Conservation (phyloP, 108 stramenopile genomes). For the Mediolabrus comicus region DNA sequence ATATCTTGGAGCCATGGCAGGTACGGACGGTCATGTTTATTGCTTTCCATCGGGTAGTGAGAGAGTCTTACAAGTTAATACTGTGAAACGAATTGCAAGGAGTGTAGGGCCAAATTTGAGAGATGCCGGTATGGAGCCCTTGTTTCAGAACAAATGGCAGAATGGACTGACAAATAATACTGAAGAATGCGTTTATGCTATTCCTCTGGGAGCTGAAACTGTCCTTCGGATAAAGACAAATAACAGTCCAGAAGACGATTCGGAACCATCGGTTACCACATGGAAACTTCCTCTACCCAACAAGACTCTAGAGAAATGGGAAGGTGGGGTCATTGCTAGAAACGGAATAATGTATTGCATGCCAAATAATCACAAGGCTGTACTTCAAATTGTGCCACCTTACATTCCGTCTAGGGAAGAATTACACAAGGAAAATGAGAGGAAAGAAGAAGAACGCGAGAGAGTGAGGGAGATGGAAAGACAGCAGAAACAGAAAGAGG, state of each 20-base stretch:
- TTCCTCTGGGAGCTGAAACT: slow-evolving; percentile 69
- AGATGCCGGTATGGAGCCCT: slow-evolving; percentile 56
- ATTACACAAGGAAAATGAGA: slow-evolving; percentile 24
- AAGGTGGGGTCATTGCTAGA: slow-evolving; percentile 72
- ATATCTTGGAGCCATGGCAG: slow-evolving; percentile 79
- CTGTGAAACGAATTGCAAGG: slow-evolving; percentile 29
- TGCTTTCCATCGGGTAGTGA: slow-evolving; percentile 79
- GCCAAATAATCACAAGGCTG: slow-evolving; percentile 76
- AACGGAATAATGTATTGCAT: slow-evolving; percentile 77
- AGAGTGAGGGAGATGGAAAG: slow-evolving; percentile 7
- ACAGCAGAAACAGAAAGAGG: slow-evolving; percentile 8
- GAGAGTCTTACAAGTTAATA: slow-evolving; percentile 73
- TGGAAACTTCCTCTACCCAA: slow-evolving; percentile 62
- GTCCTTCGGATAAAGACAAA: slow-evolving; percentile 62
- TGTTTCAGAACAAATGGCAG: slow-evolving; percentile 90
- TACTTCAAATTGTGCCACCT: slow-evolving; percentile 69
- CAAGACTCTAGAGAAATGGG: slow-evolving; percentile 71
- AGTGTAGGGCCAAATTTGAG: slow-evolving; percentile 73
- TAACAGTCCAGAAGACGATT: background rate
- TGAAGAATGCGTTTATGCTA: slow-evolving; percentile 84
- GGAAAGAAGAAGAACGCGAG: slow-evolving; percentile 28
- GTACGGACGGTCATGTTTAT: slow-evolving; percentile 74
- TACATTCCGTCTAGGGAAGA: slow-evolving; percentile 40
- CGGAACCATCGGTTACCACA: slow-evolving; percentile 59
- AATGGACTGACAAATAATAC: slow-evolving; percentile 62